A percentile compares a stretch with the other conserved stretches of the same genome.
These are phyloP conservation scores for Berkeleyomyces rouxiae DNA, from an alignment of 2,329 filamentous ascomycete species.

Conservation along the genomic window DNA sequence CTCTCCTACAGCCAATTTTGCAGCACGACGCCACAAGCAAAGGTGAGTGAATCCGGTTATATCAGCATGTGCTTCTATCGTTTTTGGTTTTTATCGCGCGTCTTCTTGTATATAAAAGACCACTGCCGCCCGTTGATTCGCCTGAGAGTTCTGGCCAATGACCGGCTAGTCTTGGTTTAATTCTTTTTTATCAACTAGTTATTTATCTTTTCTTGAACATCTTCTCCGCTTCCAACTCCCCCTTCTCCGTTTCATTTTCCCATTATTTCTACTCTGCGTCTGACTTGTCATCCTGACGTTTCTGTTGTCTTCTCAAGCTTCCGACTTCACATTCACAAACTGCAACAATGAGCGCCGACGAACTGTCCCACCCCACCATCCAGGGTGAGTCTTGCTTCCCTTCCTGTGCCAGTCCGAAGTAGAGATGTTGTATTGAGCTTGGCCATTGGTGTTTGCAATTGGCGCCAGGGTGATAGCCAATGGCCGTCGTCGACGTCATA, in stretches of 20 bases:
- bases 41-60: background rate
- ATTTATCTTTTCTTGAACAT: conserved; percentile 4
- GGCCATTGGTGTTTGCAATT: background rate
- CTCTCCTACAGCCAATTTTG: background rate
- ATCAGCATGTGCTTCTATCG: background rate
- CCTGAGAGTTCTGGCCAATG: background rate
- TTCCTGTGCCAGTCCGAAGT: background rate
- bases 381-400: conserved; percentile 29
- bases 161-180: background rate
- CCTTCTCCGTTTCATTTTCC: background rate
- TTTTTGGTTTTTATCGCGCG: background rate
- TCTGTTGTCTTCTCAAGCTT: background rate
- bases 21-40: background rate
- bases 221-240: background rate
- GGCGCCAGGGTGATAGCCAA: background rate
- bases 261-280: background rate
- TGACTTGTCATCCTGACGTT: background rate
- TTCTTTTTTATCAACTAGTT: background rate
- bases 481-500: background rate
- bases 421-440: background rate
- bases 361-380: conserved; percentile 41
- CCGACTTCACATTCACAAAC: conserved; percentile 1
- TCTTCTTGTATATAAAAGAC: background rate
- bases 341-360: conserved; percentile 28
- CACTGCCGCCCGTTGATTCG: background rate